Percentiles rank a stretch among this genome's conserved stretches.
Evolutionary conservation across 139 green algal species (phyloP).

Genomic region (Auxenochlorella pyrenoidosa): DNA sequence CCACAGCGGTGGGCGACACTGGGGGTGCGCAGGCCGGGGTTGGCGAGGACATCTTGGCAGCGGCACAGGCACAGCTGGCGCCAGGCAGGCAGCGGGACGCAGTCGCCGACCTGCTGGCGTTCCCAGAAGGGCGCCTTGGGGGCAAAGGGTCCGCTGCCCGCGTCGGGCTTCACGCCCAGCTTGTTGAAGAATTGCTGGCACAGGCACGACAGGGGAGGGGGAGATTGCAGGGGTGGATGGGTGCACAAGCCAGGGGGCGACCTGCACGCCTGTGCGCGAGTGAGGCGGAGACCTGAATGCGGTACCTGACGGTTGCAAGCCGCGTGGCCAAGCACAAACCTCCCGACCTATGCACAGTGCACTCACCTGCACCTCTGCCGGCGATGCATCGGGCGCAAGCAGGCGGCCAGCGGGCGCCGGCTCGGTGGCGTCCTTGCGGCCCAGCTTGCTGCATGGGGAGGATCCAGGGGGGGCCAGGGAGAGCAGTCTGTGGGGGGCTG

Average conservation of each 20-base stretch:
- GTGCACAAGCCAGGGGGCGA: too few species aligned
- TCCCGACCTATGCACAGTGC: too few species aligned
- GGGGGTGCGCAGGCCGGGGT: too few species aligned
- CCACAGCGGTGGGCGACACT: background rate
- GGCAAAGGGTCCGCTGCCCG: constrained; percentile 55
- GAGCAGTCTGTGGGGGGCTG: too few species aligned
- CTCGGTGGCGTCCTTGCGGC: constrained; percentile 63
- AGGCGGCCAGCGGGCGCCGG: constrained; percentile 48
- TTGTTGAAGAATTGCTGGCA: constrained; percentile 45
- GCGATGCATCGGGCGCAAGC: constrained; percentile 43
- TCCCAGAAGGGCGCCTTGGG: constrained; percentile 73
- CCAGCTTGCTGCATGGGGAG: constrained; percentile 50
- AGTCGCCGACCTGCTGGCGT: constrained; percentile 19
- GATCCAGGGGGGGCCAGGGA: background rate
- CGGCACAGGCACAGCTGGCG: background rate
- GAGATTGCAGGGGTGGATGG: background rate
- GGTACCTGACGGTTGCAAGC: too few species aligned
- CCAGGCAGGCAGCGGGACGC: background rate
- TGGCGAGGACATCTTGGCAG: background rate
- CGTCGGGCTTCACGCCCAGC: constrained; percentile 48
- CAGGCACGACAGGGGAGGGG: background rate
- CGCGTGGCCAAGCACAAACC: too few species aligned
- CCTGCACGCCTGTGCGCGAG: too few species aligned
- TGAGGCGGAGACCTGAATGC: too few species aligned
- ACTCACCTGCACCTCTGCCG: constrained; percentile 49